Percentiles rank a stretch among this genome's conserved stretches.
phyloP scores from a whole-genome alignment of 2,329 filamentous ascomycete genomes.

The Gaeumannomyces sp. region DNA sequence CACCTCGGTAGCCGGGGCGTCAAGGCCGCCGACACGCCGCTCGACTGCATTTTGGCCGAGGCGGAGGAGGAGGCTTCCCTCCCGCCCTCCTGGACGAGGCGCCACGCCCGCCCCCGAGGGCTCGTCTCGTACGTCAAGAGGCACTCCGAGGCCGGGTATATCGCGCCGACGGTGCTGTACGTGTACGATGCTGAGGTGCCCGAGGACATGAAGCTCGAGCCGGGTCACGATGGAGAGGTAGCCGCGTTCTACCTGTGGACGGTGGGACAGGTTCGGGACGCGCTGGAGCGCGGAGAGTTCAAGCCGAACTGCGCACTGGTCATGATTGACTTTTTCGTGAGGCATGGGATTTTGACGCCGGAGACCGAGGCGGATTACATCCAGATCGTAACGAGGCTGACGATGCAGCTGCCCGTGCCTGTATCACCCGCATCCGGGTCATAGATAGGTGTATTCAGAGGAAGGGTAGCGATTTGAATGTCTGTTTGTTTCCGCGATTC shows the following conservation, averaged over 20 bases:
- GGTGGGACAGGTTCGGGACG: slow-evolving; percentile 51
- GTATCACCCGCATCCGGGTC: too few relatives aligned
- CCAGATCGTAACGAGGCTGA: slow-evolving; percentile 51
- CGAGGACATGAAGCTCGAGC: slow-evolving; percentile 47
- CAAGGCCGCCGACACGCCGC: slow-evolving; percentile 53
- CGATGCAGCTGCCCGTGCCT: slow-evolving; percentile 37
- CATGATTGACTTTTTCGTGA: slow-evolving; percentile 73
- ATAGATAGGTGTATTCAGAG: too few relatives aligned
- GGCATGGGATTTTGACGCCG: slow-evolving; percentile 66
- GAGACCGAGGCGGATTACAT: slow-evolving; percentile 69
- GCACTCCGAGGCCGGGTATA: slow-evolving; percentile 52
- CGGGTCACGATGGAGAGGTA: slow-evolving; percentile 59
- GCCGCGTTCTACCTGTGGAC: slow-evolving; percentile 65
- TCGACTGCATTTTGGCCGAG: slow-evolving; percentile 62
- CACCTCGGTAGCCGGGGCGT: slow-evolving; percentile 71
- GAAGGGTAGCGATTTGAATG: too few relatives aligned
- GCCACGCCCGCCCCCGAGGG: slow-evolving; percentile 46
- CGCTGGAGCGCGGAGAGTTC: slow-evolving; percentile 63
- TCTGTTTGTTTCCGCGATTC: too few relatives aligned
- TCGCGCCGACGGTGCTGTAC: slow-evolving; percentile 65
- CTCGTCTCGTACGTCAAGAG: slow-evolving; percentile 63
- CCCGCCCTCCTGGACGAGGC: slow-evolving; percentile 49
- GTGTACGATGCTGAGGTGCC: slow-evolving; percentile 62
- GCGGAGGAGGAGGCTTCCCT: slow-evolving; percentile 66
- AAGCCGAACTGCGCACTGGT: slow-evolving; percentile 79